Evolutionary conservation across 2,329 filamentous ascomycete species (phyloP).

Genomic region (Fusarium longipes): DNA sequence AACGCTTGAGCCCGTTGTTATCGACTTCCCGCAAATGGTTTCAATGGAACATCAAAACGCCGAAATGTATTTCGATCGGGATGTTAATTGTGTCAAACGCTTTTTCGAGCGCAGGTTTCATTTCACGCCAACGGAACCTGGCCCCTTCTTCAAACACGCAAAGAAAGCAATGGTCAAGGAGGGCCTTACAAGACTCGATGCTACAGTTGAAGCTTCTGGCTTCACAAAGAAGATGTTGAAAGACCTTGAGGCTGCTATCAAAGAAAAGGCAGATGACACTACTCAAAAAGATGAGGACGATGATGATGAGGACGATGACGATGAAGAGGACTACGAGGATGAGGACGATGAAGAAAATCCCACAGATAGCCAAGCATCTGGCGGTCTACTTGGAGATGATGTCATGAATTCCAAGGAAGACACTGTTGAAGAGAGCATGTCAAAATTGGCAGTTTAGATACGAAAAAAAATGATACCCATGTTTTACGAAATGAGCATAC

Average conservation of each 20-base stretch:
- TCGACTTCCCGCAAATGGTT: slow-evolving; percentile 98
- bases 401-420: slow-evolving; percentile 29
- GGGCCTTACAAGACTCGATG: slow-evolving; percentile 78
- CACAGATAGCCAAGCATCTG: slow-evolving; percentile 31
- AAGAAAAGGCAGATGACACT: slow-evolving; percentile 72
- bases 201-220: slow-evolving; percentile 89
- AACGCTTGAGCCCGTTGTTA: slow-evolving; percentile 80
- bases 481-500: not conserved
- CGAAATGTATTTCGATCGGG: slow-evolving; percentile 96
- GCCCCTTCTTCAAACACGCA: slow-evolving; percentile 87
- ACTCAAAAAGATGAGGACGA: slow-evolving; percentile 52
- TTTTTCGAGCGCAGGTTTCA: slow-evolving; percentile 92
- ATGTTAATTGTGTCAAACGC: slow-evolving; percentile 93
- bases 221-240: slow-evolving; percentile 98
- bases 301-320: slow-evolving; percentile 47
- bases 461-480: slow-evolving; percentile 36
- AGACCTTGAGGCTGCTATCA: slow-evolving; percentile 91
- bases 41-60: slow-evolving; percentile 94
- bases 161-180: slow-evolving; percentile 77
- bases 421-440: slow-evolving; percentile 45
- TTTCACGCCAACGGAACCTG: slow-evolving; percentile 83
- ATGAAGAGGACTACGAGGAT: slow-evolving; percentile 48
- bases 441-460: slow-evolving; percentile 46
- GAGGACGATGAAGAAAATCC: slow-evolving; percentile 42
- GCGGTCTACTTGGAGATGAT: slow-evolving; percentile 40